Evolutionary conservation across 1,139 yeast genomes (phyloP), one percentile per base, ranked within the genome.

Genomic region (Yamadazyma diddensiae): DNA sequence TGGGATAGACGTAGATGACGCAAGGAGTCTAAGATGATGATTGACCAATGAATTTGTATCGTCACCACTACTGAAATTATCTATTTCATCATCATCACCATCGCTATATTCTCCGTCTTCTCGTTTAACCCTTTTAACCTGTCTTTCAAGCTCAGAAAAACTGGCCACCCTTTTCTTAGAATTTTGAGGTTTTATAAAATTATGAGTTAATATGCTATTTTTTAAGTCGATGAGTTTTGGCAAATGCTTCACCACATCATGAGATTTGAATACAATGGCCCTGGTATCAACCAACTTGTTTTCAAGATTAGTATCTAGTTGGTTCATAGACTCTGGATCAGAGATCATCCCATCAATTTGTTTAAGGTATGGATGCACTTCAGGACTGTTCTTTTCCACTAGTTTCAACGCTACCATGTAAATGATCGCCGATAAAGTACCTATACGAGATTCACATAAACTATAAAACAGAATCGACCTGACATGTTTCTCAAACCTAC

Each of bases 361-460:
- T 21, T 58, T 45, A 28, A 63, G 54, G 18, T 53, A 57, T 30
- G 59, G 66, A 22, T 44, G 46, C 24, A 56, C 50, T 18, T 57
- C 63, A 8, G 81, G 77, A 5, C 82, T 65, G 29, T 64, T 59
- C 36, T 65, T 68, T 53, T 88, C 96, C 20, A 84, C 65, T 24
- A 72, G 52, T 26, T 60, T 50, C 40, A 92, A 67, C 5, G 82
- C 77, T 6, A 70, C 59, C 33, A 71, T 67, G 52, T 83, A 92
- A 6, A 94, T 70, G 31, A 68, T 62, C 0, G 94, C 73, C 0
- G 94, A 69, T 3, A 82, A 57, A 9, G 70, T 57, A 5, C 98
- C 98, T 28, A 88, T 60, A 38, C 90, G 70, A 30, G 82, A 79
- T 24, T 70, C 69, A 13, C 82, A 85, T 32, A 84, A 68, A 25